These are phyloP conservation scores for Aquilaria malaccensis DNA, from an alignment of 345 rosid genomes.

Conservation along the genomic window DNA sequence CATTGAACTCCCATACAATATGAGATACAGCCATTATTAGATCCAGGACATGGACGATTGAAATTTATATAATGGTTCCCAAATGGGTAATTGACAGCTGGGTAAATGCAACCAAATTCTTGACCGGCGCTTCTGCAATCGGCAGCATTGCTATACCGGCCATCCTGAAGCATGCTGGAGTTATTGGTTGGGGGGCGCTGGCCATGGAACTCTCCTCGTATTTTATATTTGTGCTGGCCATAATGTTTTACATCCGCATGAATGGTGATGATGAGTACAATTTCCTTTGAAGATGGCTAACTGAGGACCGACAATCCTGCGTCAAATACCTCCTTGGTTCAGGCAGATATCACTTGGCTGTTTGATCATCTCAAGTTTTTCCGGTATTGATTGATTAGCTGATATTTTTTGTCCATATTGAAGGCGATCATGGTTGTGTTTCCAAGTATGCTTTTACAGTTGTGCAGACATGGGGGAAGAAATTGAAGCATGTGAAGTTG, in stretches of 20 bases:
- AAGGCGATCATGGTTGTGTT: background rate
- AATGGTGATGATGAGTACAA: conserved; percentile 45
- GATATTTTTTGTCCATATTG: conserved; percentile 9
- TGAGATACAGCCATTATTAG: background rate
- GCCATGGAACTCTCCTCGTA: conserved; percentile 79
- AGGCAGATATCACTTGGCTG: conserved; percentile 1
- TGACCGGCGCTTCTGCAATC: conserved; percentile 83
- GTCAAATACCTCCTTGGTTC: conserved; percentile 7
- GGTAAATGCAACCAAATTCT: conserved; percentile 84
- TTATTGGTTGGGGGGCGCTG: conserved; percentile 94
- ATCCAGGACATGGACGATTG: background rate
- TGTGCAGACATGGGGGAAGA: no score
- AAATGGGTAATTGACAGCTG: conserved; percentile 42
- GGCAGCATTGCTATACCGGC: conserved; percentile 95
- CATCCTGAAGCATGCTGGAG: conserved; percentile 83
- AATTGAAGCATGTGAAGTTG: background rate
- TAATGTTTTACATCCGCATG: conserved; percentile 56
- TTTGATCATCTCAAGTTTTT: background rate
- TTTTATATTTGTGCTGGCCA: conserved; percentile 60
- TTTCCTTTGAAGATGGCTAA: conserved; percentile 23
- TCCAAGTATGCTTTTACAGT: background rate
- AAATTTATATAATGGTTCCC: background rate
- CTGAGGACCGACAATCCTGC: background rate
- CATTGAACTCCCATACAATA: background rate
- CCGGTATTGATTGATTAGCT: background rate